Percentiles rank a stretch among this genome's conserved stretches.
phyloP scores from a whole-genome alignment of 2,329 filamentous ascomycete species.

The Paraphaeosphaeria minitans region DNA sequence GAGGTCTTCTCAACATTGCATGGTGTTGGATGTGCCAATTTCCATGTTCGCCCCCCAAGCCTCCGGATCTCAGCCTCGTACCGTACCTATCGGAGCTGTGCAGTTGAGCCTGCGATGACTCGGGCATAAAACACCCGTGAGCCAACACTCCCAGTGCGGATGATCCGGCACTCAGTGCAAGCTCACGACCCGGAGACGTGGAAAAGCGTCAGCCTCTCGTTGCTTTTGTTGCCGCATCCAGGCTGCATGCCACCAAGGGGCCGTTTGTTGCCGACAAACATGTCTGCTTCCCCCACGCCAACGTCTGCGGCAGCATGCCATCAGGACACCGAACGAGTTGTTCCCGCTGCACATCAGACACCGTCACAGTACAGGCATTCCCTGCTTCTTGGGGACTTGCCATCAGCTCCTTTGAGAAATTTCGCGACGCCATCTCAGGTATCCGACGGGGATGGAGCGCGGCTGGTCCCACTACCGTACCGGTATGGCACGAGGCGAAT shows the following conservation, averaged over 20 bases:
- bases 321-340: constrained; percentile 11
- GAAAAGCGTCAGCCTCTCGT: constrained; percentile 31
- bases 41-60: background rate
- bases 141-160: background rate
- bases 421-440: background rate
- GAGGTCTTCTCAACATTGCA: background rate
- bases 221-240: constrained; percentile 35
- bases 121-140: constrained; percentile 5
- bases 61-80: background rate
- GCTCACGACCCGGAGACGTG: constrained; percentile 26
- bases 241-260: constrained; percentile 22
- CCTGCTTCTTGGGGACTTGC: background rate
- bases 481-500: constrained; percentile 31
- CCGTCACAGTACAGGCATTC: background rate
- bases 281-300: constrained; percentile 34
- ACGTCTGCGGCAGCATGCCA: constrained; percentile 23
- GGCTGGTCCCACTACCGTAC: constrained; percentile 3
- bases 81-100: background rate
- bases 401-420: background rate
- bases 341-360: constrained; percentile 9
- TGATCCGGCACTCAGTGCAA: constrained; percentile 28
- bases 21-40: background rate
- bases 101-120: background rate
- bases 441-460: constrained; percentile 10
- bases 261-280: constrained; percentile 28